Base-by-base conservation (phyloP, 495 filamentous ascomycete species). In the Immersiella caudata region DNA sequence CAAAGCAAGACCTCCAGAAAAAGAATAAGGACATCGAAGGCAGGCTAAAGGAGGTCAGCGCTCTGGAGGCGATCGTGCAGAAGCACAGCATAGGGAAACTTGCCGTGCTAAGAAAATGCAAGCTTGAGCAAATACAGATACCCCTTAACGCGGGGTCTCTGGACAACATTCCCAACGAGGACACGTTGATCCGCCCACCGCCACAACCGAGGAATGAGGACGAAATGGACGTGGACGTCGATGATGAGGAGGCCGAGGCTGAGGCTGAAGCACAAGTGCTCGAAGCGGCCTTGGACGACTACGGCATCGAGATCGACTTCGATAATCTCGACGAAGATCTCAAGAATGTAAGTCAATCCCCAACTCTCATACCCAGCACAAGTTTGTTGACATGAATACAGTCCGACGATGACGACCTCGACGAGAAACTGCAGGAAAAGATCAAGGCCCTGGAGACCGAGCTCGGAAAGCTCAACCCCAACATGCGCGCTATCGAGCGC, bases 401-500 rank as follows among this genome's bases (percentile, higher is more conserved):
- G 89, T 82, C 85, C 66, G 81, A 87, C 49, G 89, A 90, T 62
- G 87, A 91, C 60, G 85, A 88, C 58, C 77, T 90, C 29, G 94
- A 97, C 73, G 88, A 92, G n/a, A 84, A 86, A 61, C 83, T 99
- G 27, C 85, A 90, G 63, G 91, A 94, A 51, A 89, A 89, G 74
- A 91, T 98, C 69, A 82, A 85, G 46, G 79, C 83, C 33, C 83
- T 98, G 9, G 89, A 89, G 46, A 79, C 80, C 60, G 92, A 96
- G 71, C 86, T 99, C 35, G 93, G 96, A 68, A 93, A 94, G 74
- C 91, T 97, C 80, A 90, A 94, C 65, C 94, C 94, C 26, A 98
- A 99, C 76, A 93, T 97, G 85, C 91, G 94, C 71, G 94, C 94
- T 27, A 90, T 93, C 76, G 93, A 97, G 69, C 91, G 94, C n/a